Base-by-base conservation (phyloP, 495 filamentous ascomycete genomes). In the Achaetomiella virescens region DNA sequence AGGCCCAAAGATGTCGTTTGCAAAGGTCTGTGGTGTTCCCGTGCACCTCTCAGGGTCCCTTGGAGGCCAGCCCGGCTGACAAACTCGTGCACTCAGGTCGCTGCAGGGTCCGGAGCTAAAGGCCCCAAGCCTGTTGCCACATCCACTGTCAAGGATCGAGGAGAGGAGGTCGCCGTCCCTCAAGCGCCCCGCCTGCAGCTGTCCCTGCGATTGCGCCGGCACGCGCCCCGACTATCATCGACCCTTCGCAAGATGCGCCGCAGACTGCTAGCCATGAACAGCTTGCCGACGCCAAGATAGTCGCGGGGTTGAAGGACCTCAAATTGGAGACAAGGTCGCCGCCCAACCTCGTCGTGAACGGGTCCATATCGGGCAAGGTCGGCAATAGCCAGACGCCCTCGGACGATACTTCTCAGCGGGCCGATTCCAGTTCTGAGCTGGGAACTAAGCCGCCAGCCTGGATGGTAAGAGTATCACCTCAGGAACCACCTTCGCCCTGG, bases 391-490 rank as follows among this genome's bases (percentile, higher is more conserved):
- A 75, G 40, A 76, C 73, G 18, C 65, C 65, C 3, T 75, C 75
- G 7, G 75, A 78, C 54, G 74, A 78, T 46, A 67, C 75, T 56
- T 77, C 78, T 36, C 73, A 76, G 57, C 71, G 75, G 48, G 72
- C 78, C 72, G 72, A 95, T 79, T 71, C 89, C 78, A 74, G 76
- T 78, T 72, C 91, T 67, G 61, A 90, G 70, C 62, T 92, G 74
- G 66, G 91, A 7, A 90, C 84, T 4, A 96, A 95, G 69, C 86
- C 88, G 36, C 85, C 89, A 96, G 90, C 63, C 76, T 95, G 17
- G 90, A 95, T 65, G 89, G 87, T 25, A 96, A 95, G 70, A 96
- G 90, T 68, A 87, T 91, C 62, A 86, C 88, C 12, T 97, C 91
- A 18, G 89, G 86, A 17, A 92, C 87, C 2, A 95, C 91, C 3